These are phyloP conservation scores for Paraurostyla sp. DNA, from an alignment of 73 alveolate genomes.

Conservation along the genomic window DNA sequence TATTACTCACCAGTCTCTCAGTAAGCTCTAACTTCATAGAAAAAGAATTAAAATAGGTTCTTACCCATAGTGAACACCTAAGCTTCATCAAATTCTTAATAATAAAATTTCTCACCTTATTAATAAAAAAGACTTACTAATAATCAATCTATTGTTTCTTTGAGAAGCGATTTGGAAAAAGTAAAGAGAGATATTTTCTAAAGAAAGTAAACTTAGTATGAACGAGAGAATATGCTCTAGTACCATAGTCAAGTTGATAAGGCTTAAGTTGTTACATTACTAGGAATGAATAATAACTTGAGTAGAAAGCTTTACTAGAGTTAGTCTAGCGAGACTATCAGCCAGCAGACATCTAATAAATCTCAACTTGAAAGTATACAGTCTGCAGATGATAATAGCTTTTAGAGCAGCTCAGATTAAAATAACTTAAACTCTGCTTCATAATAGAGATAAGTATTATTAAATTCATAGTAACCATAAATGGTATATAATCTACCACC, in stretches of 20 bases:
- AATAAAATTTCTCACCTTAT: not conserved
- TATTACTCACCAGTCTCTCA: not conserved
- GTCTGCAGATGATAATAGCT: slow-evolving; percentile 1
- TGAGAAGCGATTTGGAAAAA: slow-evolving; percentile 28
- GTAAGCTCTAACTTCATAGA: not conserved
- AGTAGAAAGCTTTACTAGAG: not conserved
- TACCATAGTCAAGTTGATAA: not conserved
- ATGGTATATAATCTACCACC: not conserved
- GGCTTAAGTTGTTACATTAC: not conserved
- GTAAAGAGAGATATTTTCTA: slow-evolving; percentile 19
- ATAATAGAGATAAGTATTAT: not conserved
- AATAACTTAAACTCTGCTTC: not conserved
- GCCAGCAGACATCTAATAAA: not conserved
- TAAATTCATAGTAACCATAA: not conserved
- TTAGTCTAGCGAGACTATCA: no score
- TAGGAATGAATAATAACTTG: not conserved
- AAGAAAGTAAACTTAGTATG: not conserved
- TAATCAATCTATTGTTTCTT: not conserved
- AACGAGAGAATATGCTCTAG: slow-evolving; percentile 1
- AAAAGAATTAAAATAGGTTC: not conserved
- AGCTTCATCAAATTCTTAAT: slow-evolving; percentile 10
- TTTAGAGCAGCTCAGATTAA: slow-evolving; percentile 9
- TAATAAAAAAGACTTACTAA: not conserved
- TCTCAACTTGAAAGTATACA: slow-evolving; percentile 17
- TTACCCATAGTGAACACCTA: not conserved